phyloP scores from a whole-genome alignment of 192 early-diverging fungal genomes.

The Rhizophagus clarus region DNA sequence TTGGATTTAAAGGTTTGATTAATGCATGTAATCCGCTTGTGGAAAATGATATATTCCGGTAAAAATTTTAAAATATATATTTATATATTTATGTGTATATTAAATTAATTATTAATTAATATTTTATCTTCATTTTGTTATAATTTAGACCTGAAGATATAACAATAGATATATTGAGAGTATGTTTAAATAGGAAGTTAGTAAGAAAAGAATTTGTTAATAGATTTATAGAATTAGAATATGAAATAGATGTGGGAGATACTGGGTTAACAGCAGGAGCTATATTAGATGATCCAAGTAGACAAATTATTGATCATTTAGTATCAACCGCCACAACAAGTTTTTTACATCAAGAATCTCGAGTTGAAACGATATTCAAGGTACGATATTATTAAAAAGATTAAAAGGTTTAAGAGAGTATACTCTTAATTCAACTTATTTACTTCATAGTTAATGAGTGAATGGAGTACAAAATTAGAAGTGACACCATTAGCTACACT shows the following conservation, averaged over 20 bases:
- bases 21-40: conserved; percentile 26
- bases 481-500: conserved; percentile 18
- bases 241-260: not conserved
- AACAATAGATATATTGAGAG: conserved; percentile 27
- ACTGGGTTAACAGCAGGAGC: not conserved
- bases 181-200: conserved; percentile 17
- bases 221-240: conserved; percentile 18
- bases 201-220: conserved; percentile 25
- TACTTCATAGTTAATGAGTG: conserved; percentile 8
- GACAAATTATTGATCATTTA: conserved; percentile 13
- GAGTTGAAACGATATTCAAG: conserved; percentile 24
- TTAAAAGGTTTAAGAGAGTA: not conserved
- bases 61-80: not conserved
- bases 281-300: conserved; percentile 19
- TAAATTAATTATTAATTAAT: too few species aligned
- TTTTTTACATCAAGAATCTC: conserved; percentile 28
- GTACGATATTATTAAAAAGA: not conserved
- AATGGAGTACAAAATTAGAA: not conserved
- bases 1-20: conserved; percentile 25
- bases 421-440: not conserved
- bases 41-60: not conserved
- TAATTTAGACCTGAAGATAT: conserved; percentile 6
- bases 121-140: not conserved
- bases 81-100: too few species aligned
- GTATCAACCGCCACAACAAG: not conserved